Conservation (phyloP, 2,329 filamentous ascomycete species). For the Claviceps arundinis region DNA sequence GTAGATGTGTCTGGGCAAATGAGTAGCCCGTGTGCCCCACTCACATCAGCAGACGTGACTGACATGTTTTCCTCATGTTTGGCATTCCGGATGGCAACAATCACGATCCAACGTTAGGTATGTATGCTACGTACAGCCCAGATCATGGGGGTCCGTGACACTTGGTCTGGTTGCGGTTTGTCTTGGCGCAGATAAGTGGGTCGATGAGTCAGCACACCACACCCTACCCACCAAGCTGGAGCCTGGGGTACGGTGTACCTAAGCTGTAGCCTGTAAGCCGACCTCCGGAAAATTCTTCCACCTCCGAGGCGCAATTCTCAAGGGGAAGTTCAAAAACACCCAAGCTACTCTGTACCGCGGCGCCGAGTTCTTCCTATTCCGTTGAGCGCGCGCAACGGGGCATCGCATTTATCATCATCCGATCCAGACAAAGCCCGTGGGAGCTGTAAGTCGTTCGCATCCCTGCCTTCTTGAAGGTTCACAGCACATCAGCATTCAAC, state of each 20-base stretch:
- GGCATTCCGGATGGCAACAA: background rate
- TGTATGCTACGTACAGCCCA: background rate
- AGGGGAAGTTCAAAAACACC: conserved; percentile 18
- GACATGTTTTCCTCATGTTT: background rate
- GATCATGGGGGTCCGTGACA: no score
- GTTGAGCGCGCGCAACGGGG: conserved; percentile 21
- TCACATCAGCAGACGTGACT: background rate
- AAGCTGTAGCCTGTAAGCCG: background rate
- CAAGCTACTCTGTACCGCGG: conserved; percentile 14
- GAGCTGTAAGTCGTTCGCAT: conserved; percentile 21
- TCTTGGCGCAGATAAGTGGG: background rate
- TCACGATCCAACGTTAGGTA: background rate
- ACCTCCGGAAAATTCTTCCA: conserved; percentile 22
- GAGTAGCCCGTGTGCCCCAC: background rate
- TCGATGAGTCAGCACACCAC: background rate
- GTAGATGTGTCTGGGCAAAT: background rate
- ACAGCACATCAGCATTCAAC: conserved; percentile 6
- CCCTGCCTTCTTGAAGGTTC: background rate
- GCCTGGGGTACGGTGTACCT: background rate
- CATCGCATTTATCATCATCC: conserved; percentile 32
- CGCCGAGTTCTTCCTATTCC: conserved; percentile 36
- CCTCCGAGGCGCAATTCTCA: conserved; percentile 18
- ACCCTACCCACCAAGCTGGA: no score
- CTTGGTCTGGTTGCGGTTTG: background rate
- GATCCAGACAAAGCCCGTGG: conserved; percentile 15